Evolutionary conservation across 1,284 basidiomycete species (phyloP).

Genomic region (Trichosporon sp.): DNA sequence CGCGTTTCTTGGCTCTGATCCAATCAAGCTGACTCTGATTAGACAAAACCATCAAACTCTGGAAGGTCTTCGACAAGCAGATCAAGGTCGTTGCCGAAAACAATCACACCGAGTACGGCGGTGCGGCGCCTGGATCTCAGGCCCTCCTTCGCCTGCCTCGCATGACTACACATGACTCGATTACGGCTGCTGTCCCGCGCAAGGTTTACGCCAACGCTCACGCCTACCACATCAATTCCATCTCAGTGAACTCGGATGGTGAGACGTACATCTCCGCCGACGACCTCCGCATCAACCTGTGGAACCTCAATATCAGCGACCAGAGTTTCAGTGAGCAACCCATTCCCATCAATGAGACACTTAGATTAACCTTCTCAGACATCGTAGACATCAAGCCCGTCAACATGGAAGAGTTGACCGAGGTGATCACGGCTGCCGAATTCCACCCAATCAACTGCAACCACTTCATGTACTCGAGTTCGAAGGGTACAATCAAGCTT

Average conservation of each 20-base stretch:
- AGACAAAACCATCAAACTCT: constrained; percentile 99
- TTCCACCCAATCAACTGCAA: constrained; percentile 98
- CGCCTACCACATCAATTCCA: constrained; percentile 99
- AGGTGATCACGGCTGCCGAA: constrained; percentile 98
- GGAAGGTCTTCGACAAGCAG: constrained; percentile 99
- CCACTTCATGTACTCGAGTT: constrained; percentile 98
- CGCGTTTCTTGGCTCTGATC: neutral
- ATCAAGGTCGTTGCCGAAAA: constrained; percentile 95
- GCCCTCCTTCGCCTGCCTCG: constrained; percentile 70
- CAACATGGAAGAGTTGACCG: constrained; percentile 99
- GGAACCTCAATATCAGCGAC: constrained; percentile 98
- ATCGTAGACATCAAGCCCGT: constrained; percentile 99
- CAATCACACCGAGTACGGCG: constrained; percentile 72
- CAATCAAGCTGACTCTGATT: constrained; percentile 8
- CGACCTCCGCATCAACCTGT: constrained; percentile 93
- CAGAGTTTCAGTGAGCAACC: constrained; percentile 89
- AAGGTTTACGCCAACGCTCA: constrained; percentile 99
- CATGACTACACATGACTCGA: constrained; percentile 91
- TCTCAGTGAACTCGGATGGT: constrained; percentile 98
- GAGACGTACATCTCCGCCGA: constrained; percentile 99
- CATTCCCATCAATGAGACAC: neutral
- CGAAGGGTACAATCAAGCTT: constrained; percentile 98
- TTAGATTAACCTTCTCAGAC: constrained; percentile 54
- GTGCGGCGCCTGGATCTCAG: constrained; percentile 55
- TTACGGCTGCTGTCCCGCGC: constrained; percentile 95